Conservation (phyloP, 768 basidiomycete genomes). For the Lactarius trivialis region DNA sequence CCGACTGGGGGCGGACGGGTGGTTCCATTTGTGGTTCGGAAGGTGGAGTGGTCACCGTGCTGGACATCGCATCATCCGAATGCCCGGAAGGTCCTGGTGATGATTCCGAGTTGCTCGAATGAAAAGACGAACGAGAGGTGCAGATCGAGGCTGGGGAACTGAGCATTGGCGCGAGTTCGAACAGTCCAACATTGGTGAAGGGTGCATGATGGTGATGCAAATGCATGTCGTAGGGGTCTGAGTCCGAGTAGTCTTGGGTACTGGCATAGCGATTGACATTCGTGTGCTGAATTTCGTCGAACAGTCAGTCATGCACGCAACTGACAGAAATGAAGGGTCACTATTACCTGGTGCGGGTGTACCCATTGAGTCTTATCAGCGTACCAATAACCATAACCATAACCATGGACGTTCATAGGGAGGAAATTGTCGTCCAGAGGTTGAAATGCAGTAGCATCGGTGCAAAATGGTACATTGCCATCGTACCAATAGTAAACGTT, state of each 20-base stretch:
- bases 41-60: neutral
- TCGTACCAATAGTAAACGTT: constrained; percentile 20
- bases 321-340: neutral
- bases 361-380: constrained; percentile 1
- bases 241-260: neutral
- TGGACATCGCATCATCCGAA: neutral
- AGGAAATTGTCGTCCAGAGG: constrained; percentile 11
- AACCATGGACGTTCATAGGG: constrained; percentile 1
- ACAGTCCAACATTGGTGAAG: neutral
- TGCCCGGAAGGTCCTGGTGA: neutral
- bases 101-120: constrained; percentile 5
- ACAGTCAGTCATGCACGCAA: neutral
- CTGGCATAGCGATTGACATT: neutral
- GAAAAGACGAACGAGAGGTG: neutral
- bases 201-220: neutral
- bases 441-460: constrained; percentile 8
- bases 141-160: neutral
- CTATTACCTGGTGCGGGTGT: constrained; percentile 4
- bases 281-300: neutral
- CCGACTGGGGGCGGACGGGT: neutral
- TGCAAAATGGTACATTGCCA: constrained; percentile 15
- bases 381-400: neutral
- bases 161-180: neutral
- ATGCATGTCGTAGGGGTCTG: neutral
- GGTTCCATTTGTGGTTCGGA: neutral